These are phyloP conservation scores for Penicillium sp. DNA, from an alignment of 2,329 filamentous ascomycete species.

Conservation along the genomic window DNA sequence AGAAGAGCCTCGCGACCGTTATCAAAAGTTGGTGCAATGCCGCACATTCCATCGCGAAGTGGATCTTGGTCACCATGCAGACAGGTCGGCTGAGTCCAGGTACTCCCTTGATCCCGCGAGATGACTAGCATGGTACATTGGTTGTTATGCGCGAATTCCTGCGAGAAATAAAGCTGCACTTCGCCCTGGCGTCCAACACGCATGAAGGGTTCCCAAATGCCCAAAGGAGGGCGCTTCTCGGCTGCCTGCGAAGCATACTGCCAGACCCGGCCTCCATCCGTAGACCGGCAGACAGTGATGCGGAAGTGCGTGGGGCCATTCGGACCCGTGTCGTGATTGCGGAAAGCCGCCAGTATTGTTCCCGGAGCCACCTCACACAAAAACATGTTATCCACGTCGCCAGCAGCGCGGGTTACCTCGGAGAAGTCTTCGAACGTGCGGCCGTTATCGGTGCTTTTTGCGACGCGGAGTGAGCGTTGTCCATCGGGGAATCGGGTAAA, in stretches of 20 bases:
- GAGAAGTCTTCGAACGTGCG: constrained; percentile 35
- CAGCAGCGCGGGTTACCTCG: constrained; percentile 38
- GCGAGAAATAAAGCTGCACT: constrained; percentile 42
- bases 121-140: constrained; percentile 45
- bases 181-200: constrained; percentile 32
- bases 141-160: constrained; percentile 40
- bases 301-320: constrained; percentile 38
- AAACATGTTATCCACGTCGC: constrained; percentile 44
- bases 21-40: constrained; percentile 32
- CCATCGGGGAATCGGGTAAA: constrained; percentile 37
- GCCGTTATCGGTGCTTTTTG: constrained; percentile 40
- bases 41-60: constrained; percentile 37
- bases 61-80: constrained; percentile 35
- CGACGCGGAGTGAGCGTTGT: constrained; percentile 37
- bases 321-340: constrained; percentile 40
- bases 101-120: constrained; percentile 38
- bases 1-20: constrained; percentile 33
- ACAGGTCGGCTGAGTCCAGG: constrained; percentile 39
- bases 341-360: constrained; percentile 41
- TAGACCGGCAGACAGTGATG: constrained; percentile 44
- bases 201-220: constrained; percentile 47
- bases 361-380: constrained; percentile 35
- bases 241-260: constrained; percentile 39
- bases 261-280: constrained; percentile 40
- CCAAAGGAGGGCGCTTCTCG: constrained; percentile 33